These are phyloP conservation scores for Musa beccarii DNA, from an alignment of 176 grass and related monocot species.

Conservation along the genomic window DNA sequence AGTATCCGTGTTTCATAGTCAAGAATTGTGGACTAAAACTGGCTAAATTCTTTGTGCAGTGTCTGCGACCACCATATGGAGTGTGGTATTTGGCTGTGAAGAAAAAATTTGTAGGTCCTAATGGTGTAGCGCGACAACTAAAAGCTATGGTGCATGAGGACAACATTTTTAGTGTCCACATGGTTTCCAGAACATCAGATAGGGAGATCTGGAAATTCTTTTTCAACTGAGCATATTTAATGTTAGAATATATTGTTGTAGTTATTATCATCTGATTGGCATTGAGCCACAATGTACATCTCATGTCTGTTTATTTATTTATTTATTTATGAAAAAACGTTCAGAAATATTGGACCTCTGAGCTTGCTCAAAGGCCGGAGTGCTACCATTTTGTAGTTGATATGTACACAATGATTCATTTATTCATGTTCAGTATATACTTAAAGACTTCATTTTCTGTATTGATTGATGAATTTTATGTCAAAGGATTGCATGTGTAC, in stretches of 20 bases:
- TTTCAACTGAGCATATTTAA: constrained; percentile 38
- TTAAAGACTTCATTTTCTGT: not conserved
- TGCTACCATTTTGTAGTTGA: not conserved
- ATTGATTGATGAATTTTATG: not conserved
- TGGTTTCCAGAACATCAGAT: constrained; percentile 42
- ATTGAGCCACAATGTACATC: not conserved
- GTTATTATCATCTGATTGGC: not conserved
- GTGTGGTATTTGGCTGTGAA: constrained; percentile 55
- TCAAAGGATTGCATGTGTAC: too few species aligned
- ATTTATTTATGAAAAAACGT: not conserved
- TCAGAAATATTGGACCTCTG: not conserved
- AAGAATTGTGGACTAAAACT: not conserved
- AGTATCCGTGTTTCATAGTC: not conserved
- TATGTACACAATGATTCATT: constrained; percentile 1
- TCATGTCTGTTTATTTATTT: not conserved
- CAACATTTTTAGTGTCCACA: constrained; percentile 46
- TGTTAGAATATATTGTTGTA: not conserved
- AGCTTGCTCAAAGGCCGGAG: not conserved
- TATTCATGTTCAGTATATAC: not conserved
- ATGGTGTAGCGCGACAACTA: constrained; percentile 40
- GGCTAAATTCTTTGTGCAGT: constrained; percentile 35
- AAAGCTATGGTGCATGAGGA: constrained; percentile 58
- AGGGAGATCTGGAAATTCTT: constrained; percentile 83
- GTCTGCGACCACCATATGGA: constrained; percentile 61
- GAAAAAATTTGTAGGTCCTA: constrained; percentile 57